Conservation (phyloP, 345 rosid species). For the Hibiscus tridactylites region DNA sequence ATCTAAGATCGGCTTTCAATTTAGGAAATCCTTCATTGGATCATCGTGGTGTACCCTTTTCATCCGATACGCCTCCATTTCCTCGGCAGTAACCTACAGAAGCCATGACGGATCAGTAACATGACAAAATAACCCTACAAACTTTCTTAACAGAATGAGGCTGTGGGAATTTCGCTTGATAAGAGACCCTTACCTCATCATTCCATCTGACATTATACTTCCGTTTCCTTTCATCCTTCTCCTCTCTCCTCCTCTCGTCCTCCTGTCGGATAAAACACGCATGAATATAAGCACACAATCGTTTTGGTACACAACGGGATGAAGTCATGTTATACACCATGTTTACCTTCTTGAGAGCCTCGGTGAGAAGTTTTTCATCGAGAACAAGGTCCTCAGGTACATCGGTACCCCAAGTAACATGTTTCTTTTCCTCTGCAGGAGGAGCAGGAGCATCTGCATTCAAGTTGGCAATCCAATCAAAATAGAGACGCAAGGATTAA, state of each 20-base stretch:
- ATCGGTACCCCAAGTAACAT: conserved; percentile 56
- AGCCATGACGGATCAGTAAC: too few species aligned
- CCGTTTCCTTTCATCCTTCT: conserved; percentile 53
- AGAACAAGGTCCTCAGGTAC: conserved; percentile 35
- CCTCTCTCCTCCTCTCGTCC: conserved; percentile 37
- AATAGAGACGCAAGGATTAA: background rate
- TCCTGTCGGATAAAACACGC: conserved; percentile 21
- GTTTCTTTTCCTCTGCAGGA: conserved; percentile 36
- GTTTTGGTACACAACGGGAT: background rate
- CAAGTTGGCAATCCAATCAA: background rate
- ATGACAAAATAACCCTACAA: too few species aligned
- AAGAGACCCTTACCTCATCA: conserved; percentile 18
- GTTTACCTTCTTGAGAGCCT: conserved; percentile 49
- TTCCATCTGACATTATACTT: conserved; percentile 38
- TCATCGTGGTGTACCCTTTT: conserved; percentile 42
- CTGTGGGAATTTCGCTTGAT: too few species aligned
- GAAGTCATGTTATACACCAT: background rate
- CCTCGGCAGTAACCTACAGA: conserved; percentile 28
- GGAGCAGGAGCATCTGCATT: conserved; percentile 23
- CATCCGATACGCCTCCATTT: conserved; percentile 59
- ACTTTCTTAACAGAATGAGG: too few species aligned
- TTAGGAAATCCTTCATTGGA: conserved; percentile 47
- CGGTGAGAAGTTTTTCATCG: conserved; percentile 34
- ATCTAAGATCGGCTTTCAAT: background rate
- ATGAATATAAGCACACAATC: background rate